These are phyloP conservation scores for Mucor piriformis DNA, from an alignment of 371 early-diverging fungal genomes.

Conservation along the genomic window DNA sequence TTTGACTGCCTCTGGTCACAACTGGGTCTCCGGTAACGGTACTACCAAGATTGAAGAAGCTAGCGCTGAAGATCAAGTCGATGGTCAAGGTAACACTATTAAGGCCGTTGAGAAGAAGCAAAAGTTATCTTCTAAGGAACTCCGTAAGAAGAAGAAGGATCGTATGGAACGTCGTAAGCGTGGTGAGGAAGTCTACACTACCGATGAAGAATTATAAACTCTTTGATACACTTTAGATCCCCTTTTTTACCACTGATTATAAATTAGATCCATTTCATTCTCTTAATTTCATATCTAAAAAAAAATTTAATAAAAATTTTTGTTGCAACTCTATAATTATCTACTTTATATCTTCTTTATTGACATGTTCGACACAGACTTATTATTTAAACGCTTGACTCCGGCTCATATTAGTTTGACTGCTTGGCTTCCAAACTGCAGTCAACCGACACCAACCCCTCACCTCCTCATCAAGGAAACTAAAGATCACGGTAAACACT, in stretches of 20 bases:
- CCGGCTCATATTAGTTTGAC: constrained; percentile 19
- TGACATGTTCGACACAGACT: neutral
- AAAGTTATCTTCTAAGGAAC: constrained; percentile 53
- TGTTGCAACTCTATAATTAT: neutral
- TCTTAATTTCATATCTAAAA: neutral
- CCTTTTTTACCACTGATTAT: neutral
- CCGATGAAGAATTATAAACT: constrained; percentile 51
- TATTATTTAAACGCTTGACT: constrained; percentile 6
- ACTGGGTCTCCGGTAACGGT: constrained; percentile 57
- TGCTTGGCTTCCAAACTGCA: neutral
- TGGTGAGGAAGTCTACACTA: constrained; percentile 57
- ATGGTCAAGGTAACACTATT: constrained; percentile 56
- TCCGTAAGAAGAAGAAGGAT: constrained; percentile 63
- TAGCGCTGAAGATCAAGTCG: constrained; percentile 47
- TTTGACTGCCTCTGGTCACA: constrained; percentile 56
- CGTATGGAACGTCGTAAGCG: constrained; percentile 61
- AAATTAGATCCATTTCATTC: neutral
- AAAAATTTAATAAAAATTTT: neutral
- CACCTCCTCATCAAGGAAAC: neutral
- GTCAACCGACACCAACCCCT: neutral
- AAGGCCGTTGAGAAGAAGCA: constrained; percentile 54
- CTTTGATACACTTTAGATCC: neutral
- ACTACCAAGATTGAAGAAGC: constrained; percentile 40
- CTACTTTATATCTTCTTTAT: no score
- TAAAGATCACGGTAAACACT: neutral